Evolutionary conservation across 2,329 filamentous ascomycete species (phyloP), one percentile per base, ranked within the genome.

Genomic region (Thelonectria rubi): DNA sequence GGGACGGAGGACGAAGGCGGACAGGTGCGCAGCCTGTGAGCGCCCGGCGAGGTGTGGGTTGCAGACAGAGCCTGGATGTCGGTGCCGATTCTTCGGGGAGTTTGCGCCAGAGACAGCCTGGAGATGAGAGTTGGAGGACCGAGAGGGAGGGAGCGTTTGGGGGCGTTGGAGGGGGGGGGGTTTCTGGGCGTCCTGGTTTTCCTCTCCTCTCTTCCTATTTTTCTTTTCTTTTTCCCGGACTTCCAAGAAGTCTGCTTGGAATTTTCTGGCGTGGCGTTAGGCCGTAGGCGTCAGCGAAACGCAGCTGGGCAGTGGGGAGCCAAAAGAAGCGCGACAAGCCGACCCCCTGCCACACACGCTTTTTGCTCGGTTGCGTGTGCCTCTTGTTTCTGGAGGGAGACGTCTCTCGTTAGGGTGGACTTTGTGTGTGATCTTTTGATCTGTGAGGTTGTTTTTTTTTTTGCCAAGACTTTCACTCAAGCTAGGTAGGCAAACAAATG

Each of bases 231-330:
- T 43, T 20, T 17, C 10, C 11, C 2, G 37, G 15, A 6, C 40
- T 20, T 20, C 18, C 18, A 12, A 37, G 12, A 15, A 37, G 15
- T 37, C 34, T 37, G 34, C 34, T 37, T 37, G 15, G 34, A 15
- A 59, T 59, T 56, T 55, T 43, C 51, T 53, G 57, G 59, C 59
- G 66, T 65, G 64, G 66, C 66, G 66, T 68, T 55, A 63, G 63
- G 64, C 47, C 52, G 62, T 56, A 60, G 47, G 64, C 59, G 34
- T 43, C 40, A 43, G 40, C 40, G 18, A 43, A 20, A 43, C n/a
- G 18, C 43, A 47, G 15, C 12, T 18, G 15, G 24, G 21, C 43
- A 47, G 43, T 11, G 43, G 17, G 17, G 10, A 55, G 48, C 53
- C 42, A 62, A 47, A 54, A 57, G 15, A 58, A 49, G 15, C 15